Evolutionary conservation across 352 stramenopile genomes (phyloP).

Genomic region (Pythium apleroticum): DNA sequence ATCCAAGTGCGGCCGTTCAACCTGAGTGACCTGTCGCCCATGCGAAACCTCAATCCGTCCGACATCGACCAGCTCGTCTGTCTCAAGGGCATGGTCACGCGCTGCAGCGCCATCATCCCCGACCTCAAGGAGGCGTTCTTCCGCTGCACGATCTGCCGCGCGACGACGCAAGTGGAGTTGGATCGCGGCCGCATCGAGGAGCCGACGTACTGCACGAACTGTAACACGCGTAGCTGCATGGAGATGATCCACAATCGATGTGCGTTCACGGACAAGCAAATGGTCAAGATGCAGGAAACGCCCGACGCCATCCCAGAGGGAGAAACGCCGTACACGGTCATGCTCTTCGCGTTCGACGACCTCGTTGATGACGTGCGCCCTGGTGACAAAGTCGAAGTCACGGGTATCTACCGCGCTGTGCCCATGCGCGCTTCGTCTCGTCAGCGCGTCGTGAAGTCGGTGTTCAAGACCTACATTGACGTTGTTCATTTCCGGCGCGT

Average conservation of each 20-base stretch:
- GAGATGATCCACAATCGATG: constrained; percentile 98
- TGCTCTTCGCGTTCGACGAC: constrained; percentile 98
- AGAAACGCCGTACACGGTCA: constrained; percentile 97
- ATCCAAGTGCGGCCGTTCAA: constrained; percentile 98
- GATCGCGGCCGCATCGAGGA: constrained; percentile 97
- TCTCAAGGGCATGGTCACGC: constrained; percentile 98
- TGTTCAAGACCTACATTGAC: constrained; percentile 99
- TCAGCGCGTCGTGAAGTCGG: constrained; percentile 93
- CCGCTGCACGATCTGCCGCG: constrained; percentile 93
- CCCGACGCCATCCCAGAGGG: constrained; percentile 97
- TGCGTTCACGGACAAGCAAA: constrained; percentile 98
- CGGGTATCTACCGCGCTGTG: constrained; percentile 97
- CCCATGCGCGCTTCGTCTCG: constrained; percentile 93
- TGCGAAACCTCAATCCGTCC: constrained; percentile 96
- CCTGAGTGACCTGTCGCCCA: constrained; percentile 90
- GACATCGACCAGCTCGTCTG: constrained; percentile 97
- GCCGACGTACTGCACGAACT: constrained; percentile 89
- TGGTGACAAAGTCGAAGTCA: constrained; percentile 96
- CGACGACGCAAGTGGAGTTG: constrained; percentile 89
- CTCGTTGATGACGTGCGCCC: constrained; percentile 97
- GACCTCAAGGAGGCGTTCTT: constrained; percentile 99
- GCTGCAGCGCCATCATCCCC: constrained; percentile 95
- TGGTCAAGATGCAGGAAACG: constrained; percentile 98
- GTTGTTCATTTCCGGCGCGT: constrained; percentile 97
- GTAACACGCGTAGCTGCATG: constrained; percentile 92